Percentiles rank a stretch among this genome's conserved stretches.
phyloP scores from a whole-genome alignment of 1,284 basidiomycete genomes.

The Cronartium ribicola region DNA sequence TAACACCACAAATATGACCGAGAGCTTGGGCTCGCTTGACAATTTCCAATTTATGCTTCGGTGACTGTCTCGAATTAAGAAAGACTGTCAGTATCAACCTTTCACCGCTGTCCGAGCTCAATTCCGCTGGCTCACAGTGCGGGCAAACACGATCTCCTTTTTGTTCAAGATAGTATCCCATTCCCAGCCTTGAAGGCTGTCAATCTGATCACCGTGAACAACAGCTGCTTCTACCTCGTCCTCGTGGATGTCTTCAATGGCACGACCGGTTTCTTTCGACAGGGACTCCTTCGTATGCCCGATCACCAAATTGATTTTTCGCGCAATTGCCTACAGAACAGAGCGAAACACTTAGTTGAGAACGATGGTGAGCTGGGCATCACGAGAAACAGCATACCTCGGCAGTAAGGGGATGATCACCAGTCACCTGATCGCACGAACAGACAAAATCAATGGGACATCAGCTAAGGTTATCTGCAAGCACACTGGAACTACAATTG shows the following conservation, averaged over 20 bases:
- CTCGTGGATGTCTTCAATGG: slow-evolving; percentile 62
- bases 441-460: not conserved
- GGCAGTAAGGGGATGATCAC: slow-evolving; percentile 63
- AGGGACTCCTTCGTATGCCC: slow-evolving; percentile 63
- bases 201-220: slow-evolving; percentile 61
- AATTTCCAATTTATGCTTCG: slow-evolving; percentile 68
- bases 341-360: not conserved
- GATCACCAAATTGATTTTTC: slow-evolving; percentile 61
- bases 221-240: slow-evolving; percentile 65
- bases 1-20: slow-evolving; percentile 68
- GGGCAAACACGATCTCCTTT: slow-evolving; percentile 66
- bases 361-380: not conserved
- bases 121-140: slow-evolving; percentile 53
- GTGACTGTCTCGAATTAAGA: slow-evolving; percentile 53
- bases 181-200: slow-evolving; percentile 56
- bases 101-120: not conserved
- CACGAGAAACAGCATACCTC: slow-evolving; percentile 29
- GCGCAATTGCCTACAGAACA: slow-evolving; percentile 57
- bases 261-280: slow-evolving; percentile 58
- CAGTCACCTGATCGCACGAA: slow-evolving; percentile 16
- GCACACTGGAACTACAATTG: slow-evolving; percentile 6
- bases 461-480: not conserved
- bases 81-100: not conserved
- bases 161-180: slow-evolving; percentile 60
- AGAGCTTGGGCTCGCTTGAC: slow-evolving; percentile 67